Percentiles rank a stretch among this genome's conserved stretches.
Conservation (phyloP, 1,139 yeast genomes). For the Scheffersomyces insectosa region DNA sequence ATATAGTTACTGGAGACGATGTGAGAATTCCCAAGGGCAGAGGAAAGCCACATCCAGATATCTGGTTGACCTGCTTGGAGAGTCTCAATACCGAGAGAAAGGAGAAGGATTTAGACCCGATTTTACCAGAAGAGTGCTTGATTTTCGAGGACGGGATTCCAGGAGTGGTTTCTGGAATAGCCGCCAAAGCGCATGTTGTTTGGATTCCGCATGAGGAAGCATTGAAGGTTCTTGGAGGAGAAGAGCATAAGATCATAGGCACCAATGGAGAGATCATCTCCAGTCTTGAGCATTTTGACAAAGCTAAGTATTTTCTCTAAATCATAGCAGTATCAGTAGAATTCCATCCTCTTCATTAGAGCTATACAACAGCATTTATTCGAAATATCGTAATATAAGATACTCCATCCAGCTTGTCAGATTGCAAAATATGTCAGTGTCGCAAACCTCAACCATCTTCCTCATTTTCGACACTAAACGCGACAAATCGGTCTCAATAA, state of each 20-base stretch:
- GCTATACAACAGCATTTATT: too few relatives aligned
- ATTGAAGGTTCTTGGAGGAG: slow-evolving; percentile 45
- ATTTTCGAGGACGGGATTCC: slow-evolving; percentile 95
- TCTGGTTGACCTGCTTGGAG: slow-evolving; percentile 80
- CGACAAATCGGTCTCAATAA: too few relatives aligned
- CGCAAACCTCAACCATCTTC: too few relatives aligned
- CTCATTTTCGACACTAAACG: too few relatives aligned
- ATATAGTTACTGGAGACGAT: slow-evolving; percentile 87
- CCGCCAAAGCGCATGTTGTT: slow-evolving; percentile 81
- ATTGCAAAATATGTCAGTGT: too few relatives aligned
- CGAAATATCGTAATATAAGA: too few relatives aligned
- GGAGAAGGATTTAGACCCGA: slow-evolving; percentile 37
- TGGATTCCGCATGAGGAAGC: slow-evolving; percentile 93
- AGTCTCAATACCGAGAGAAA: slow-evolving; percentile 56
- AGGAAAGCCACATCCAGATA: slow-evolving; percentile 93
- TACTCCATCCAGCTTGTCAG: too few relatives aligned
- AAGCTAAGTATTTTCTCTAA: slow-evolving; percentile 40
- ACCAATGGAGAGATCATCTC: slow-evolving; percentile 57
- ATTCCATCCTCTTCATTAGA: neutral
- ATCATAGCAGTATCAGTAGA: neutral
- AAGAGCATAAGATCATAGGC: slow-evolving; percentile 48
- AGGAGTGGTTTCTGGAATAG: slow-evolving; percentile 78
- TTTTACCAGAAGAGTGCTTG: slow-evolving; percentile 73
- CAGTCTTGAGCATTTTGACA: slow-evolving; percentile 57
- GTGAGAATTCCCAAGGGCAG: slow-evolving; percentile 74